Conservation (phyloP, 2,329 filamentous ascomycete species). For the Cladosporium sp. region DNA sequence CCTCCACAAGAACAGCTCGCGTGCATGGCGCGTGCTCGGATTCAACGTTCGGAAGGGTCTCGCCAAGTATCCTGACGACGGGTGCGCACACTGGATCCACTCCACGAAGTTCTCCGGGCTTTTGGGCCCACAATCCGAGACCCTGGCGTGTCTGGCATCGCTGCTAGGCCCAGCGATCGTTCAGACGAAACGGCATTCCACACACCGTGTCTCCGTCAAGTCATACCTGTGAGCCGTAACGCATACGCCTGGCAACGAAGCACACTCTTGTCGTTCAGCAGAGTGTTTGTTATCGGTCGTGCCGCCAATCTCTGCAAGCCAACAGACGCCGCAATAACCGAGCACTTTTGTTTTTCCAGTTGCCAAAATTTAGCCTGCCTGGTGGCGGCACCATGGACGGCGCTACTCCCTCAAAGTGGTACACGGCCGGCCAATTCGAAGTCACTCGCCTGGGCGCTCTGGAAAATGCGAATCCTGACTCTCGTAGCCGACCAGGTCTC, state of each 20-base stretch:
- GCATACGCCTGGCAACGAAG: not conserved
- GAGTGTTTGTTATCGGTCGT: not conserved
- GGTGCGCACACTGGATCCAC: not conserved
- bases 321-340: not conserved
- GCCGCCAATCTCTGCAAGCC: not conserved
- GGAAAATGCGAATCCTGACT: constrained; percentile 1
- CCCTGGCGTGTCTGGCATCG: constrained; percentile 2
- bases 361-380: not conserved
- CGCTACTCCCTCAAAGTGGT: constrained; percentile 4
- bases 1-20: not conserved
- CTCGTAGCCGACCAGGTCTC: not conserved
- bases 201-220: not conserved
- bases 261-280: not conserved
- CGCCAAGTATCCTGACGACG: constrained; percentile 12
- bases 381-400: constrained; percentile 8
- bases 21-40: not conserved
- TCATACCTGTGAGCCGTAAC: not conserved
- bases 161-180: not conserved
- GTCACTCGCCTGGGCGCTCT: not conserved
- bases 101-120: not conserved
- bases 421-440: not conserved
- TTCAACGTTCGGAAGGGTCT: constrained; percentile 8
- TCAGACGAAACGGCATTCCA: not conserved
- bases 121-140: not conserved
- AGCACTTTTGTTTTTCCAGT: not conserved